Evolutionary conservation across 2,329 filamentous ascomycete species (phyloP).

Genomic region (Aspergillus viridinutans): DNA sequence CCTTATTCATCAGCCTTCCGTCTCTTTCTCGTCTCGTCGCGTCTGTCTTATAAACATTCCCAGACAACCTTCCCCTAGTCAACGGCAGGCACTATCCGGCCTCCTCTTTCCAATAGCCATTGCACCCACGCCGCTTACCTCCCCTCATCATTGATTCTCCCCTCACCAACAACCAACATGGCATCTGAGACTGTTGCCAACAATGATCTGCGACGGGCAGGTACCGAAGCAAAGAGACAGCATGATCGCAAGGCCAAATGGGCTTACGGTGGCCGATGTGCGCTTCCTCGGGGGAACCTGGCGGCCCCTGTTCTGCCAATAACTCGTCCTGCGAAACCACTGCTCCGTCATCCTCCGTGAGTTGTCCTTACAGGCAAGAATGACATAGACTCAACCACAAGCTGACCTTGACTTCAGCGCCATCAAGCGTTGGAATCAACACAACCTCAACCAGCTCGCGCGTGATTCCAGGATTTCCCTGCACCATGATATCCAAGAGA

Average conservation of each 20-base stretch:
- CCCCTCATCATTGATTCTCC: background rate
- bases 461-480: constrained; percentile 22
- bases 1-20: constrained; percentile 3
- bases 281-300: constrained; percentile 3
- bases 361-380: background rate
- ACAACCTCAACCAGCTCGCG: constrained; percentile 13
- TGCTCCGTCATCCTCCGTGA: constrained; percentile 16
- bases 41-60: background rate
- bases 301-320: constrained; percentile 4
- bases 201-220: constrained; percentile 51
- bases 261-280: constrained; percentile 30
- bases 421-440: constrained; percentile 9
- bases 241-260: constrained; percentile 40
- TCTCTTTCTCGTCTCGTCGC: background rate
- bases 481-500: constrained; percentile 31
- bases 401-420: background rate
- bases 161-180: constrained; percentile 8
- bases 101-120: background rate
- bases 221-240: constrained; percentile 45
- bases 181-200: constrained; percentile 38
- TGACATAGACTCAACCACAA: background rate
- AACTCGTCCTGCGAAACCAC: constrained; percentile 16
- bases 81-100: background rate
- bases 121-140: background rate
- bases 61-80: background rate